Conservation (phyloP, 306 rosid species). For the Vachellia pachyceras region DNA sequence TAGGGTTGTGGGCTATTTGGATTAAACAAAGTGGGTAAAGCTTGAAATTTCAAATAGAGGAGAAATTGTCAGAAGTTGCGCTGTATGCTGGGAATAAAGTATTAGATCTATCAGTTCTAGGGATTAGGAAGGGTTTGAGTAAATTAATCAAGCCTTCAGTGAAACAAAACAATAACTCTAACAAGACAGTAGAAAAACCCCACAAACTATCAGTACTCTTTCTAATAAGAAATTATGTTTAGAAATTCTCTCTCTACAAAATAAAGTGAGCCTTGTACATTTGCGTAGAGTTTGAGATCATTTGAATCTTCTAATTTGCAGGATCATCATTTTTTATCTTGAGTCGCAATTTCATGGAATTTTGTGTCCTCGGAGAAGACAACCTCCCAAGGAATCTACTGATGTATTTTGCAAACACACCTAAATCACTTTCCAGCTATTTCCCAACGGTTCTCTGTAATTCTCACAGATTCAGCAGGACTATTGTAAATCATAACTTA, state of each 20-base stretch:
- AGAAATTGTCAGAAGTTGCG: neutral
- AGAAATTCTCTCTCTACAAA: neutral
- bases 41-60: neutral
- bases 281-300: neutral
- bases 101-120: neutral
- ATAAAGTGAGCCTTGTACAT: neutral
- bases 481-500: constrained; percentile 78
- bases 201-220: neutral
- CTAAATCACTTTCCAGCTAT: constrained; percentile 71
- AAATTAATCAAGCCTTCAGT: neutral
- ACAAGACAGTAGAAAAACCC: neutral
- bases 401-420: constrained; percentile 94
- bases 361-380: constrained; percentile 78
- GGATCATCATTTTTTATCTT: constrained; percentile 78
- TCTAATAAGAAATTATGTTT: neutral
- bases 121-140: neutral
- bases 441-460: constrained; percentile 93
- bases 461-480: constrained; percentile 69
- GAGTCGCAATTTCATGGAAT: constrained; percentile 82
- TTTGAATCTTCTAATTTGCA: constrained; percentile 46
- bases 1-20: neutral
- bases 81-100: neutral
- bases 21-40: neutral
- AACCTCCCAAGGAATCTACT: constrained; percentile 86
- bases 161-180: neutral